These are phyloP conservation scores for Fusarium keratoplasticum DNA, from an alignment of 2,329 filamentous ascomycete species.

Conservation along the genomic window DNA sequence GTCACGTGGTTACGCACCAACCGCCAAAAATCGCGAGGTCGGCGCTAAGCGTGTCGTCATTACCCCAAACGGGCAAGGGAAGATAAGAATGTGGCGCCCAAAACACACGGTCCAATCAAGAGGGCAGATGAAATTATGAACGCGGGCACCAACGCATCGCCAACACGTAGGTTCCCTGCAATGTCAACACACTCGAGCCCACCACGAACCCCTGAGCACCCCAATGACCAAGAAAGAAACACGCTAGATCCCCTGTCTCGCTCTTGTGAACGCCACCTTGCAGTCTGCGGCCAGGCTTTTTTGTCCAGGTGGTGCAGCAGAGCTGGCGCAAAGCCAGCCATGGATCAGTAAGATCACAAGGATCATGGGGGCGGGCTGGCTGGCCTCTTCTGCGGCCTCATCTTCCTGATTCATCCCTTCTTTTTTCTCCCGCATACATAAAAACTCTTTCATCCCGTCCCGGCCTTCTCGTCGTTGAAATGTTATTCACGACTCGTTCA, in stretches of 20 bases:
- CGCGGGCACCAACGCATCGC: slow-evolving; percentile 5
- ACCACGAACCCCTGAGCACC: slow-evolving; percentile 14
- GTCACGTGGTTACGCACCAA: slow-evolving; percentile 16
- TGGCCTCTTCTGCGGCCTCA: slow-evolving; percentile 22
- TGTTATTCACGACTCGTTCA: slow-evolving; percentile 5
- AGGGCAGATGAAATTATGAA: slow-evolving; percentile 23
- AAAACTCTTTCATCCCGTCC: neutral
- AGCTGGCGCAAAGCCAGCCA: neutral
- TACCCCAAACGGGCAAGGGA: slow-evolving; percentile 6
- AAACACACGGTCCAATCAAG: slow-evolving; percentile 28
- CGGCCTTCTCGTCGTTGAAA: neutral
- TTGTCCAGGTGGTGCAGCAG: neutral
- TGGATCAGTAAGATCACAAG: slow-evolving; percentile 31
- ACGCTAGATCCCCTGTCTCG: slow-evolving; percentile 18
- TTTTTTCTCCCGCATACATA: neutral
- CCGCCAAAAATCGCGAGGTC: neutral
- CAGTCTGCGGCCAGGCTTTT: slow-evolving; percentile 14
- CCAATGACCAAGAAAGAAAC: neutral
- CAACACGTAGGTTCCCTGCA: slow-evolving; percentile 38
- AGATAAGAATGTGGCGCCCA: slow-evolving; percentile 27
- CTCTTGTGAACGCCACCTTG: slow-evolving; percentile 17
- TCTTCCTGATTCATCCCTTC: slow-evolving; percentile 15
- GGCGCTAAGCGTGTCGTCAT: slow-evolving; percentile 33
- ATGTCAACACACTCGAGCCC: slow-evolving; percentile 12
- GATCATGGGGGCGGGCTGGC: slow-evolving; percentile 12